Evolutionary conservation across 2,329 filamentous ascomycete genomes (phyloP).

Genomic region (Fusarium luffae): DNA sequence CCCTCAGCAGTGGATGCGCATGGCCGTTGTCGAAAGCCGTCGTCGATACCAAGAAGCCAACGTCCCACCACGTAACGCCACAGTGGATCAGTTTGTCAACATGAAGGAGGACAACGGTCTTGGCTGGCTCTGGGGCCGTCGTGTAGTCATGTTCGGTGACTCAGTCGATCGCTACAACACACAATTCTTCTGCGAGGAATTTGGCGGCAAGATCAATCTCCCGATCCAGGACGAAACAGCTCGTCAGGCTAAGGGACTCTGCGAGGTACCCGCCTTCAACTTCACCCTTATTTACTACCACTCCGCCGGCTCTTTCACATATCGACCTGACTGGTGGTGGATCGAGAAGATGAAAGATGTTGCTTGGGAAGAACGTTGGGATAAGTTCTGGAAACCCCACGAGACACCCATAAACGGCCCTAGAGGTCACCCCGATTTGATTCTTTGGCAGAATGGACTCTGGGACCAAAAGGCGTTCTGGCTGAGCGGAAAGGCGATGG

Average conservation of each 20-base stretch:
- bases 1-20: constrained; percentile 35
- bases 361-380: constrained; percentile 29
- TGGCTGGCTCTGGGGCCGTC: constrained; percentile 34
- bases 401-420: constrained; percentile 28
- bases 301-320: constrained; percentile 31
- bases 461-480: constrained; percentile 37
- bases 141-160: constrained; percentile 35
- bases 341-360: constrained; percentile 32
- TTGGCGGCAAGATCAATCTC: constrained; percentile 7
- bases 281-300: constrained; percentile 25
- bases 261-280: constrained; percentile 24
- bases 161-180: constrained; percentile 37
- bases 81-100: constrained; percentile 4
- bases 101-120: constrained; percentile 28
- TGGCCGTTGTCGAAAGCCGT: constrained; percentile 24
- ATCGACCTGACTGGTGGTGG: constrained; percentile 39
- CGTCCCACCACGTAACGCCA: neutral
- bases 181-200: constrained; percentile 31
- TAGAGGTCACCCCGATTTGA: constrained; percentile 19
- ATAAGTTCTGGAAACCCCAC: constrained; percentile 29
- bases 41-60: constrained; percentile 4
- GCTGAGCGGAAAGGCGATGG: constrained; percentile 16
- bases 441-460: constrained; percentile 35
- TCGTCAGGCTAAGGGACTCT: constrained; percentile 16
- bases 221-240: constrained; percentile 19